Evolutionary conservation across 495 filamentous ascomycete species (phyloP).

Genomic region (Xylaria palmicola): DNA sequence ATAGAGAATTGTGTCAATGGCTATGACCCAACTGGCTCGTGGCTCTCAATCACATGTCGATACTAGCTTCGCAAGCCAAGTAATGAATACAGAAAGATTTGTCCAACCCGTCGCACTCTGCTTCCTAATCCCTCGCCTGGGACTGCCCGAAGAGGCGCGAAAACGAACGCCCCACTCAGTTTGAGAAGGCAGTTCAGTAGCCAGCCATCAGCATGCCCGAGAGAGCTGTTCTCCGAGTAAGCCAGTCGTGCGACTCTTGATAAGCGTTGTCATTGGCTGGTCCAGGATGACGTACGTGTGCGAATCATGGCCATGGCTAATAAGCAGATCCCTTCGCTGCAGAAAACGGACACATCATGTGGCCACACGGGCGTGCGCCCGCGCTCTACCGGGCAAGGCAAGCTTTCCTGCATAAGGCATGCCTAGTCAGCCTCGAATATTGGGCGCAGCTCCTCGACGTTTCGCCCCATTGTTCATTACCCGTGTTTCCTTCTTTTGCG

Average conservation of each 20-base stretch:
- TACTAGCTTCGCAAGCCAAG: not conserved
- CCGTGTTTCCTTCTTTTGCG: not conserved
- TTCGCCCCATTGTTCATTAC: constrained; percentile 2
- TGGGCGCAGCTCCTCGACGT: constrained; percentile 8
- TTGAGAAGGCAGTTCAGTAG: not conserved
- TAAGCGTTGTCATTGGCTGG: not conserved
- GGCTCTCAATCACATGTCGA: not conserved
- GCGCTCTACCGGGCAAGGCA: constrained; percentile 10
- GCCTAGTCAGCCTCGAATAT: constrained; percentile 14
- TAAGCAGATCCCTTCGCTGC: not conserved
- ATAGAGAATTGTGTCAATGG: too few relatives aligned
- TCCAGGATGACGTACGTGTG: constrained; percentile 1
- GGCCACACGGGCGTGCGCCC: constrained; percentile 1
- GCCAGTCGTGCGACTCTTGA: not conserved
- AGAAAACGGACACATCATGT: not conserved
- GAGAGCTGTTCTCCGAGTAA: not conserved
- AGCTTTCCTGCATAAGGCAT: not conserved
- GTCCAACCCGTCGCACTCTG: not conserved
- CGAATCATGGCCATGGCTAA: not conserved
- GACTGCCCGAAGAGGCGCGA: not conserved
- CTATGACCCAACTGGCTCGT: not conserved
- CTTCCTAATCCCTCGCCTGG: not conserved
- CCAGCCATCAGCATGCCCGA: not conserved
- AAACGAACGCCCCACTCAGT: not conserved
- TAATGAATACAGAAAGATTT: too few relatives aligned